Evolutionary conservation across 352 stramenopile genomes (phyloP), one percentile per base, ranked within the genome.

Genomic region (Phytophthora sp.): DNA sequence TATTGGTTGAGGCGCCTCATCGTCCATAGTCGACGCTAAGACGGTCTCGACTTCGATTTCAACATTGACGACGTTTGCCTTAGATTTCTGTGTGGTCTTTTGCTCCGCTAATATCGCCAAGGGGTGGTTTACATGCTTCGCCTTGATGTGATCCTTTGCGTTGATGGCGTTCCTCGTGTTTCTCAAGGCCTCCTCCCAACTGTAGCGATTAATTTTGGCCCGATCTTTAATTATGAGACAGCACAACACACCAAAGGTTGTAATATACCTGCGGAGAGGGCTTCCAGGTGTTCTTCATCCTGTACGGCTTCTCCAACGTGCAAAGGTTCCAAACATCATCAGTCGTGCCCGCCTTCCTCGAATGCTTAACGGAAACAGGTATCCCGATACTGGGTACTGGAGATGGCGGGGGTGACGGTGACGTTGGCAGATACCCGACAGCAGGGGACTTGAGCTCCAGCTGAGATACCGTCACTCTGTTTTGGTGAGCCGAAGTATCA

Each of bases 311-410:
- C 11, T 56, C 47, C 29, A 56, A 20, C n/a, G 18, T 44, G 30
- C 44, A 30, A 31, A 56, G 47, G 20, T 44, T 18, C 47, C 47
- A 44, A 30, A 29, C 20, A 12, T 56, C 47, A 23, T 56, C 47
- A 3, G 20, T 31, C 12, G 47, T 23, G 2, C 29, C 29, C 2
- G 20, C 49, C 7, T 57, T 57, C 2, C 20, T 27, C 2, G 4
- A 24, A 57, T 46, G 49, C n/a, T n/a, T n/a, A n/a, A n/a, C n/a
- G n/a, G n/a, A n/a, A n/a, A n/a, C n/a, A n/a, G n/a, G n/a, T n/a
- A 46, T 13, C 4, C 31, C 49, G 21, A 57, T 30, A 0, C 24
- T 2, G 8, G 49, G 45, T 1, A 57, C 18, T 5, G 49, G 30
- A 24, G 49, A 57, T 23, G 30, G 3, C 4, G 31, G 31, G 1